phyloP scores from a whole-genome alignment of 768 basidiomycete species.

The Agaricus blazei region DNA sequence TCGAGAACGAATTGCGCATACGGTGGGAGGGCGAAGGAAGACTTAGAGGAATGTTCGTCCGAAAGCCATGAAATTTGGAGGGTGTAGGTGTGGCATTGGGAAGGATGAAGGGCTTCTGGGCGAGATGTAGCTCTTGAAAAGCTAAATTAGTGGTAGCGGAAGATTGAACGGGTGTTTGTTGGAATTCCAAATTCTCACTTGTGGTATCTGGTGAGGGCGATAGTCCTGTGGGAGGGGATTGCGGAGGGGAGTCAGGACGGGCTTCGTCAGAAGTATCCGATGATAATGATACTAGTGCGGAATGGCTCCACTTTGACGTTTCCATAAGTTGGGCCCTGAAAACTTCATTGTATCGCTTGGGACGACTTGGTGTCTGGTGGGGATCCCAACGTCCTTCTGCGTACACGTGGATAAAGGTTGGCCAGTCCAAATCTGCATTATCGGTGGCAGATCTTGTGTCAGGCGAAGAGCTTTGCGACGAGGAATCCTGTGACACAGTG shows the following conservation, averaged over 20 bases:
- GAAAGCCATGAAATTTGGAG: slow-evolving; percentile 17
- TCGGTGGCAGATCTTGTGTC: slow-evolving; percentile 9
- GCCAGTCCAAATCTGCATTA: slow-evolving; percentile 53
- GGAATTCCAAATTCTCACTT: not conserved
- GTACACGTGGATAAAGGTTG: slow-evolving; percentile 72
- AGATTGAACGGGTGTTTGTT: not conserved
- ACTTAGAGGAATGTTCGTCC: slow-evolving; percentile 16
- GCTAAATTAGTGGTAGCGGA: not conserved
- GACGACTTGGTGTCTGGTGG: slow-evolving; percentile 59
- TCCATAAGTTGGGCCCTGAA: slow-evolving; percentile 5
- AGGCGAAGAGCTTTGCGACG: not conserved
- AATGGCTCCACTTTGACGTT: slow-evolving; percentile 15
- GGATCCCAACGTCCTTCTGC: slow-evolving; percentile 79
- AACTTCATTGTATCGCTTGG: slow-evolving; percentile 19
- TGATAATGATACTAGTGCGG: slow-evolving; percentile 6
- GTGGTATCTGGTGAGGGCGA: not conserved
- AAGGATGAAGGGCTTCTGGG: slow-evolving; percentile 4
- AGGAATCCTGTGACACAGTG: slow-evolving; percentile 8
- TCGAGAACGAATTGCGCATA: slow-evolving; percentile 27
- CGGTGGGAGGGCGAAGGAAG: slow-evolving; percentile 26
- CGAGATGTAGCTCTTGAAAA: not conserved
- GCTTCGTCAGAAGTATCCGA: not conserved
- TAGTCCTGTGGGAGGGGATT: not conserved
- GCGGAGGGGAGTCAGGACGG: not conserved
- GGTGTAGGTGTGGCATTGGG: slow-evolving; percentile 8